These are phyloP conservation scores for Garcia nutans DNA, from an alignment of 345 rosid species.

Conservation along the genomic window DNA sequence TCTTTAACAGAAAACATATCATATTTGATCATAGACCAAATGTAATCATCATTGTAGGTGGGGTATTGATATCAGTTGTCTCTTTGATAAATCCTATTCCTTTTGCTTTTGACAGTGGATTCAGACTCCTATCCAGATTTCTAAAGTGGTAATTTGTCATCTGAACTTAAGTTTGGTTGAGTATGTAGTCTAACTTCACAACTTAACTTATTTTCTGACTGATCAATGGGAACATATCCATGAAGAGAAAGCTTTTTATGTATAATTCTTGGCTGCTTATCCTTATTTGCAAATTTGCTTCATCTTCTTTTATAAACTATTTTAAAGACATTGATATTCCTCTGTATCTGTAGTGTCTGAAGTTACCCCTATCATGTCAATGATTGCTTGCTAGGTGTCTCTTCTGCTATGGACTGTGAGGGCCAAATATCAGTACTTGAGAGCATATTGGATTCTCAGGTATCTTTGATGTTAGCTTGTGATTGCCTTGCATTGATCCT, in stretches of 20 bases:
- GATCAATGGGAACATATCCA: not conserved
- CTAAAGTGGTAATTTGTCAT: not conserved
- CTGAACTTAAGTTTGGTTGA: not conserved
- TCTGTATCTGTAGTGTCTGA: not conserved
- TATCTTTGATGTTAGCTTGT: slow-evolving; percentile 21
- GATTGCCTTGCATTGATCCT: slow-evolving; percentile 5
- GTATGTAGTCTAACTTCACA: not conserved
- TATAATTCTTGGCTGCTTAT: not conserved
- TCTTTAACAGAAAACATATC: not conserved
- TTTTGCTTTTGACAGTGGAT: not conserved
- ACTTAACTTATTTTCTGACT: not conserved
- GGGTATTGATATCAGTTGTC: not conserved
- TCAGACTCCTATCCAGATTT: too few species aligned
- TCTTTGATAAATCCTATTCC: not conserved
- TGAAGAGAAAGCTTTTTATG: not conserved
- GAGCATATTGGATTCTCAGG: slow-evolving; percentile 74
- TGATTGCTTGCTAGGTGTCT: slow-evolving; percentile 37
- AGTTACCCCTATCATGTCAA: not conserved
- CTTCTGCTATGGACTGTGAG: slow-evolving; percentile 49
- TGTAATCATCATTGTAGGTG: not conserved
- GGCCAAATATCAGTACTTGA: slow-evolving; percentile 70
- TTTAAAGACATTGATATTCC: not conserved
- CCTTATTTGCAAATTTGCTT: not conserved
- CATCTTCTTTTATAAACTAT: not conserved
- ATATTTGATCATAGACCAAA: not conserved